Evolutionary conservation across 305 asterid species (phyloP).

Genomic region (Salvia sclarea): DNA sequence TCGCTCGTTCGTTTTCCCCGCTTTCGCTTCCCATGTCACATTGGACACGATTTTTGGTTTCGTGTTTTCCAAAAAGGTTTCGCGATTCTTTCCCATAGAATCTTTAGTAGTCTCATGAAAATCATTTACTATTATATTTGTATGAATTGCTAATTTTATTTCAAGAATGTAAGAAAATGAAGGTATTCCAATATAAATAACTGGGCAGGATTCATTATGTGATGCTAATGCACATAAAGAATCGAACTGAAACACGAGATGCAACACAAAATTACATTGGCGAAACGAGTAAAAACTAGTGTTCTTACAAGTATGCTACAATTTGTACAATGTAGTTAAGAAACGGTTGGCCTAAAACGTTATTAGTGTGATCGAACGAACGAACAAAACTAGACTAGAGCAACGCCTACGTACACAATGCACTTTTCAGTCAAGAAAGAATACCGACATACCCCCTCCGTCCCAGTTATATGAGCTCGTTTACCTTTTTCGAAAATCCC

Average conservation of each 20-base stretch:
- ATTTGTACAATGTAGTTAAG: constrained; percentile 27
- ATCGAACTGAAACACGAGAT: not conserved
- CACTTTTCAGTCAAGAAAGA: constrained; percentile 19
- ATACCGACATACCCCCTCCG: no score
- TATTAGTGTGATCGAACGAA: constrained; percentile 10
- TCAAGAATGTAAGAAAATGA: not conserved
- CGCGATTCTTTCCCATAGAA: no score
- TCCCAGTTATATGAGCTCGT: no score
- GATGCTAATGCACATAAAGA: not conserved
- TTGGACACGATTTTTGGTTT: no score
- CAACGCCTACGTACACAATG: not conserved
- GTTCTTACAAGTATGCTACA: constrained; percentile 24
- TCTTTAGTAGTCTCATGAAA: no score
- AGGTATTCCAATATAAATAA: not conserved
- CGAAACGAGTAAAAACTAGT: constrained; percentile 20
- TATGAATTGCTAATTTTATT: no score
- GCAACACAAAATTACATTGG: constrained; percentile 10
- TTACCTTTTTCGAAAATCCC: no score
- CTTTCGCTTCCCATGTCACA: no score
- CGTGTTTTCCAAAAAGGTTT: no score
- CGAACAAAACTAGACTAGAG: constrained; percentile 29
- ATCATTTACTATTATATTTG: no score
- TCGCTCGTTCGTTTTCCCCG: no score
- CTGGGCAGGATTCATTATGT: not conserved
- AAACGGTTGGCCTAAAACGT: constrained; percentile 21